These are phyloP conservation scores for Pyricularia pennisetigena DNA, from an alignment of 2,329 filamentous ascomycete genomes.

Conservation along the genomic window DNA sequence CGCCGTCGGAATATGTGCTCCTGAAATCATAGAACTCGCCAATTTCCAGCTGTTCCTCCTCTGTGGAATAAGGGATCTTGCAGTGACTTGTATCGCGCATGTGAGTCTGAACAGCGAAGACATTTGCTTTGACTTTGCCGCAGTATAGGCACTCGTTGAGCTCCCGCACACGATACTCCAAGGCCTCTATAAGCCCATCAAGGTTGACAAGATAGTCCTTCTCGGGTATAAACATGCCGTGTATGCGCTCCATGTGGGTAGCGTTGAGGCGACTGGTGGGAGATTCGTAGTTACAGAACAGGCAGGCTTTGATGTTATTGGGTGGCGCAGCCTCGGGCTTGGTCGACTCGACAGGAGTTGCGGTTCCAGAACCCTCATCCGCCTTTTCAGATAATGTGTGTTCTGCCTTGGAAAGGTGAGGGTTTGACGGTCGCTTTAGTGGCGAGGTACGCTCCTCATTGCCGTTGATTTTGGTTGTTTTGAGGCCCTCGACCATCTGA, in stretches of 20 bases:
- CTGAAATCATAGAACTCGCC: slow-evolving; percentile 97
- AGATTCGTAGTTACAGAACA: slow-evolving; percentile 89
- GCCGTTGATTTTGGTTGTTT: slow-evolving; percentile 44
- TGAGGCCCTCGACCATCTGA: slow-evolving; percentile 67
- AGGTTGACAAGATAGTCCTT: slow-evolving; percentile 72
- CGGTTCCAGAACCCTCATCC: slow-evolving; percentile 31
- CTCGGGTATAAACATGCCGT: slow-evolving; percentile 95
- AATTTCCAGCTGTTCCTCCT: slow-evolving; percentile 86
- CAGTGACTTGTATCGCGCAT: slow-evolving; percentile 97
- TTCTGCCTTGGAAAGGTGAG: slow-evolving; percentile 36
- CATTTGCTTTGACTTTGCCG: slow-evolving; percentile 68
- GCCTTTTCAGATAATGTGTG: slow-evolving; percentile 27
- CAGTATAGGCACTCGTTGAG: slow-evolving; percentile 83
- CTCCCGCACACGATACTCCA: slow-evolving; percentile 72
- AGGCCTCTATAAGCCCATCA: slow-evolving; percentile 67
- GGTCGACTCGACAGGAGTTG: slow-evolving; percentile 21
- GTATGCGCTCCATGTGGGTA: slow-evolving; percentile 81
- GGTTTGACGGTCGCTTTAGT: slow-evolving; percentile 44
- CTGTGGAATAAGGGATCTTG: slow-evolving; percentile 85
- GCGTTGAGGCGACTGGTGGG: slow-evolving; percentile 67
- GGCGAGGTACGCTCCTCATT: slow-evolving; percentile 32
- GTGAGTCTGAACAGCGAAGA: slow-evolving; percentile 80
- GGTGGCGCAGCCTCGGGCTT: not conserved
- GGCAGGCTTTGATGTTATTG: slow-evolving; percentile 46
- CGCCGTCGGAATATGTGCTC: slow-evolving; percentile 84